Base-by-base conservation (phyloP, 2,329 filamentous ascomycete genomes). In the Nothopassalora personata region DNA sequence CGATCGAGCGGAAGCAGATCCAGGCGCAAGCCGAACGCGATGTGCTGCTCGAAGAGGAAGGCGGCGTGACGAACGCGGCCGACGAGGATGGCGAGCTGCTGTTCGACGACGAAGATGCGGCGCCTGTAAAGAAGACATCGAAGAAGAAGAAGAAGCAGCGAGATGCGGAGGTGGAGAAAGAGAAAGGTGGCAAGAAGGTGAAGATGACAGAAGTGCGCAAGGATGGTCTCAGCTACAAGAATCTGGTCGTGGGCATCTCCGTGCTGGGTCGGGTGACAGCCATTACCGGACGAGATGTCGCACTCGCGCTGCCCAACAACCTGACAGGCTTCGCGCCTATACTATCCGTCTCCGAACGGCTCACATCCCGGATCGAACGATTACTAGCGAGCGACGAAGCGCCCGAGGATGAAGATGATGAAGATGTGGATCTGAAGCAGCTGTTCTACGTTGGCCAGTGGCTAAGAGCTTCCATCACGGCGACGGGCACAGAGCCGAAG, bases 1-100 rank as follows among this genome's bases (percentile, higher is more conserved):
- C 94, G 19, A 80, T 99, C 54, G 94, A 99, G 74, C 89, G 95
- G 72, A 97, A 96, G 77, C 91, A 97, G 75, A 97, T 99, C 63
- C 88, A 94, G 69, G 87, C 95, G 59, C 89, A 97, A 75, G 94
- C 94, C 49, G 94, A 89, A 71, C 87, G 88, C 68, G 94, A 99
- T 79, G 94, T 92, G 45, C 79, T 95, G 43, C 94, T 93, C 72
- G 94, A 97, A 75, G 87, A 95, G 68, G 83, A 87, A 66, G 84
- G 75, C 10, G 76, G 76, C n/a, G 84, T 82, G 73, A 62, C 88
- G 80, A 76, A 72, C 71, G 63, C 83, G 78, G 64, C 74, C 70
- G 68, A 84, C 76, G 74, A 81, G 75, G 72, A 79, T 69, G 70
- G 81, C 72, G 68, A 69, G 11, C 74, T 77, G 11, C 74, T 77